Percentiles rank a stretch among this genome's conserved stretches.
phyloP scores from a whole-genome alignment of 2,329 filamentous ascomycete genomes.

The Orbilia blumenaviensis region DNA sequence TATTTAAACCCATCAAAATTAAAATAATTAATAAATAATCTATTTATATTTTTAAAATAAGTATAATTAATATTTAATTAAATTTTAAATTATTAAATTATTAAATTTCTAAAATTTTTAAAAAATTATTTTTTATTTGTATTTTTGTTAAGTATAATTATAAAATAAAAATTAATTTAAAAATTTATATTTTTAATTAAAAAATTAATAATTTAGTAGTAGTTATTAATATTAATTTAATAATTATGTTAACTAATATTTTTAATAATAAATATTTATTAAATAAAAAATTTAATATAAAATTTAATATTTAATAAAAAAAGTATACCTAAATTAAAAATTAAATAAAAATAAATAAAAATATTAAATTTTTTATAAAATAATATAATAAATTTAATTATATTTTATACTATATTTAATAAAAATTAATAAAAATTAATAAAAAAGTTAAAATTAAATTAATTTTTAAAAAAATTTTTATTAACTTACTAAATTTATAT shows the following conservation, averaged over 20 bases:
- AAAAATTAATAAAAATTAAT: conserved; percentile 1
- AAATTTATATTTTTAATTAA: too few species aligned
- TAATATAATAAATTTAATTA: conserved; percentile 3
- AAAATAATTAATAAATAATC: too few species aligned
- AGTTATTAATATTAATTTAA: background rate
- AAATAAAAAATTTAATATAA: background rate
- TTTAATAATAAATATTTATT: background rate
- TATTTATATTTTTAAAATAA: too few species aligned
- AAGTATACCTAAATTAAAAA: background rate
- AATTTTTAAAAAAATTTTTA: background rate
- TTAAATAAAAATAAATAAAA: conserved; percentile 2
- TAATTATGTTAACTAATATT: background rate
- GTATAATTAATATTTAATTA: too few species aligned
- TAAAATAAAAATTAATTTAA: too few species aligned
- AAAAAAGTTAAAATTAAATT: background rate
- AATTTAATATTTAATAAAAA: background rate
- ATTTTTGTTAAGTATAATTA: too few species aligned
- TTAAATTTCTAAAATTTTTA: too few species aligned
- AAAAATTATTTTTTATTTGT: too few species aligned
- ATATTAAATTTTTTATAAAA: background rate
- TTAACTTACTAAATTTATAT: background rate
- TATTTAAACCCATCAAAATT: too few species aligned
- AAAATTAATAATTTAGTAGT: too few species aligned
- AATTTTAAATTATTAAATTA: too few species aligned
- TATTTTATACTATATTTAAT: too few species aligned